Conservation (phyloP, 202 grass and related monocot genomes). For the Alloteropsis angusta region DNA sequence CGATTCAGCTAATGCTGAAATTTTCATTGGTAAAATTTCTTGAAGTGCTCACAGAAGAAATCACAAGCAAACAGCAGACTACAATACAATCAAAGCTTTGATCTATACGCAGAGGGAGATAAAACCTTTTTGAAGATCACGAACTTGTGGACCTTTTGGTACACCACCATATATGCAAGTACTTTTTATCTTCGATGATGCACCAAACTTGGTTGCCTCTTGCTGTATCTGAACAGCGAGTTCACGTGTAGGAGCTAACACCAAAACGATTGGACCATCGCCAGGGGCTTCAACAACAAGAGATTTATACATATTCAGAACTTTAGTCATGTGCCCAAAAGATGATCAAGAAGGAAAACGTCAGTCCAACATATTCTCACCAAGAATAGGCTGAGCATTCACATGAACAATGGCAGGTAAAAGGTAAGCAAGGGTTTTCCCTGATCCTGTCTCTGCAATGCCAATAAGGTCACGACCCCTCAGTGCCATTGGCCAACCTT, state of each 20-base stretch:
- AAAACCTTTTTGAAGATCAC: conserved; percentile 92
- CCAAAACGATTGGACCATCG: conserved; percentile 83
- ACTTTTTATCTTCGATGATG: conserved; percentile 93
- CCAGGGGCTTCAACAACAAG: conserved; percentile 56
- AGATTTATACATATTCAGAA: conserved; percentile 10
- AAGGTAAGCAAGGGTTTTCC: conserved; percentile 91
- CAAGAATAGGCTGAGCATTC: conserved; percentile 88
- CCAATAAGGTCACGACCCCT: conserved; percentile 91
- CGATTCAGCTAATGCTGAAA: neutral
- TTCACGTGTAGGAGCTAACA: conserved; percentile 88
- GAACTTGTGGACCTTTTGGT: conserved; percentile 96
- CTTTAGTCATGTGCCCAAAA: conserved; percentile 7
- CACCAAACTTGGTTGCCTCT: conserved; percentile 86
- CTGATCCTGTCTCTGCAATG: conserved; percentile 97
- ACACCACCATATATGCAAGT: conserved; percentile 98
- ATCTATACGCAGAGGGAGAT: neutral
- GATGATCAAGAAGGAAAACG: conserved; percentile 2
- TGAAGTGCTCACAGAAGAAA: neutral
- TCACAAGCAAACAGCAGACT: neutral
- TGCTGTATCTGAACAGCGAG: conserved; percentile 95
- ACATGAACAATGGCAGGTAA: conserved; percentile 93
- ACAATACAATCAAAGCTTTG: neutral
- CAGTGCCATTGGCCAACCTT: conserved; percentile 96
- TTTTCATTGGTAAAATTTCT: neutral
- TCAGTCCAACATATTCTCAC: conserved; percentile 30